Base-by-base conservation (phyloP, 2,329 filamentous ascomycete species). In the Colletotrichum sp. region DNA sequence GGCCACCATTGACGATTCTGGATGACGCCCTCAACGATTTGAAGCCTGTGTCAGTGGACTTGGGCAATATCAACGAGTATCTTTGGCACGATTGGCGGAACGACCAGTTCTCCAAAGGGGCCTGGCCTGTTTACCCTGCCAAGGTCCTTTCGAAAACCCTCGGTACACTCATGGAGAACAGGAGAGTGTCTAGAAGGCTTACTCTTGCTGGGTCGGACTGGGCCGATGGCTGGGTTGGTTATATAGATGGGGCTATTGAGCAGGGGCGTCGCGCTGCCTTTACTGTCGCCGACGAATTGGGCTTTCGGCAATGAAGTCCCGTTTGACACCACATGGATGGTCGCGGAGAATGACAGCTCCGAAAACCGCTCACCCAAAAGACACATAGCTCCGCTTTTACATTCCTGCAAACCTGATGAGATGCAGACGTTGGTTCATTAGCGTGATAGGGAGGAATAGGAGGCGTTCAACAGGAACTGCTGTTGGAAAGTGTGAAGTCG, bases 341-440 rank as follows among this genome's bases (percentile, higher is more conserved):
- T n/a, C 18, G 18, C 39, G 18, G 39, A n/a, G 39, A 44, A 5
- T 49, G 18, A 0, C 1, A n/a, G 18, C 4, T 49, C 39, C 39
- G 18, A 49, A 0, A 10, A n/a, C 0, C 18, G 39, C 39, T n/a
- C 39, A n/a, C 18, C 5, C 39, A 8, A 49, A 49, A 49, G 39
- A 2, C 18, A 1, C 18, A 49, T n/a, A 49, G 39, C 18, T 49
- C 9, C 9, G 2, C 2, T 49, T 12, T 12, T 9, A n/a, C 39
- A 16, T 49, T n/a, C 9, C 6, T 49, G 39, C 1, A 12, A 3
- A 10, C 9, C 18, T n/a, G 9, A 7, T 49, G 9, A n/a, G 39
- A 2, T 49, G 0, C 18, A 49, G 18, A n/a, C 9, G 18, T n/a
- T 0, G 9, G 5, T n/a, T 12, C 39, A n/a, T n/a, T 2, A 1